phyloP scores from a whole-genome alignment of 495 filamentous ascomycete species.

The Polyplosphaeria fusca region DNA sequence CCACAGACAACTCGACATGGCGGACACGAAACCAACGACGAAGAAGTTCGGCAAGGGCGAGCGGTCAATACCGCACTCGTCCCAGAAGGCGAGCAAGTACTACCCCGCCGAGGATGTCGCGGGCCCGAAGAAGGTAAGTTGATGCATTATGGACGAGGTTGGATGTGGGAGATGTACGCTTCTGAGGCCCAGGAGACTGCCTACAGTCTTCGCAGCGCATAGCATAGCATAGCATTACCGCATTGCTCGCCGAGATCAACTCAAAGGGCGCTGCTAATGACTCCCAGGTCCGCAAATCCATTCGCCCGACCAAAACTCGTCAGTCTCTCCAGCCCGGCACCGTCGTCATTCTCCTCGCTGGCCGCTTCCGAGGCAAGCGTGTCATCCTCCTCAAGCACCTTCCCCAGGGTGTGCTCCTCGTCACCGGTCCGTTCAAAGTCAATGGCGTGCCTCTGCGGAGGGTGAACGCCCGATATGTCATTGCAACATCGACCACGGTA shows the following conservation, averaged over 20 bases:
- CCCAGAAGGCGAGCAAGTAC: conserved; percentile 97
- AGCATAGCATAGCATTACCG: neutral
- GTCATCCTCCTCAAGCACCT: conserved; percentile 98
- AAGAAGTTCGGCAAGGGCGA: conserved; percentile 98
- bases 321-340: conserved; percentile 85
- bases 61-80: conserved; percentile 75
- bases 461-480: conserved; percentile 98
- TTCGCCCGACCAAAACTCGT: conserved; percentile 79
- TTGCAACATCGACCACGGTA: conserved; percentile 89
- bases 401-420: conserved; percentile 92
- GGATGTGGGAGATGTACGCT: conserved; percentile 2
- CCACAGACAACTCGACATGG: conserved; percentile 28
- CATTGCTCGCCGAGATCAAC: neutral
- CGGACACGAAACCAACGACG: conserved; percentile 52
- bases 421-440: conserved; percentile 99
- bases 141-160: neutral
- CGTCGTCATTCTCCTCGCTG: conserved; percentile 96
- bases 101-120: conserved; percentile 94
- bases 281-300: conserved; percentile 84
- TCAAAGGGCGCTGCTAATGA: conserved; percentile 21
- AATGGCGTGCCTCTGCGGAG: conserved; percentile 98
- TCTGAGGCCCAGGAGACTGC: neutral
- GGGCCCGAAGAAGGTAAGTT: conserved; percentile 87
- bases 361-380: conserved; percentile 99
- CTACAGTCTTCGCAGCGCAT: conserved; percentile 8